Evolutionary conservation across 2,329 filamentous ascomycete genomes (phyloP), one percentile per base, ranked within the genome.

Genomic region (Xylaria sp.): DNA sequence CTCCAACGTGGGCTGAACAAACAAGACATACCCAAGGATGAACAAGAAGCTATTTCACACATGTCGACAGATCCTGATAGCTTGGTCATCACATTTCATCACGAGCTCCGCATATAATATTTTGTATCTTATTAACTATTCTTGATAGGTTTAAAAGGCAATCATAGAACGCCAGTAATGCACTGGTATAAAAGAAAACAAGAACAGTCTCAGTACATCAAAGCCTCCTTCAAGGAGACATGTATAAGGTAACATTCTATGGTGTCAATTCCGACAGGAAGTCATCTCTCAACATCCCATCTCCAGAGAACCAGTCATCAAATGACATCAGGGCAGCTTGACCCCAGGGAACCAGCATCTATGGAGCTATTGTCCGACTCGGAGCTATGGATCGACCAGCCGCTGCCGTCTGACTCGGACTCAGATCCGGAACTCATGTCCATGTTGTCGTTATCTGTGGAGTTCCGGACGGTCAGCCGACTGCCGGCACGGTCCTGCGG

Each of bases 391-490:
- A 51, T 57, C 6, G 70, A 70, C 68, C 65, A 70, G 7, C 52
- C 39, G 18, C 64, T 70, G 9, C 44, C 44, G 12, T 58, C 57
- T 7, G 50, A 64, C 20, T 69, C 70, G 0, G 65, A 63, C 3
- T 73, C 70, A 4, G 72, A 74, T n/a, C 73, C 74, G 6, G 71
- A 72, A 18, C 66, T 69, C 10, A 72, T 69, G 6, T 28, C 13
- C 8, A 44, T 32, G 8, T 54, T 25, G 25, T 75, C 72, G 1
- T 51, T 28, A 0, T 70, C 67, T 2, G 68, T 64, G 2, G 65
- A 25, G 32, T 72, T 76, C 4, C 70, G 69, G n/a, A 71, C 67
- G 0, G 63, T 73, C 55, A 73, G 58, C 7, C 32, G 20, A 20
- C 60, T 67, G 41, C 10, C n/a, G 3, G 62, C 10, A 4, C 62